These are phyloP conservation scores for Lyophyllum semitale DNA, from an alignment of 768 basidiomycete genomes.

Conservation along the genomic window DNA sequence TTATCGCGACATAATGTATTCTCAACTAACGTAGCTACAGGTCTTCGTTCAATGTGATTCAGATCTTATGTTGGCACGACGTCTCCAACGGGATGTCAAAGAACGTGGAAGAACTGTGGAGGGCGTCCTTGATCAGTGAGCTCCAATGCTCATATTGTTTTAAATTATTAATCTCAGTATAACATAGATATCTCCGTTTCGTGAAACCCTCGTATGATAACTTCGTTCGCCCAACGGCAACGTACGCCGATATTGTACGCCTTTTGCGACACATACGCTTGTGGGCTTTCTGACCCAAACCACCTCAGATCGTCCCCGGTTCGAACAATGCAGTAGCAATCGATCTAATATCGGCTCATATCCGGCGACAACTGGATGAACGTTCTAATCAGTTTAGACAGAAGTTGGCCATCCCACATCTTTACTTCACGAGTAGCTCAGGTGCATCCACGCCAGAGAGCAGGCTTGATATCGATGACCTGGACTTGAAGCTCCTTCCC, in stretches of 20 bases:
- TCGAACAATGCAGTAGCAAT: conserved; percentile 88
- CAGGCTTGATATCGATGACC: conserved; percentile 44
- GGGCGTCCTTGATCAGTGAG: conserved; percentile 87
- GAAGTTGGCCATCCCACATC: conserved; percentile 63
- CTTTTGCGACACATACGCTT: neutral
- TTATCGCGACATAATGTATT: neutral
- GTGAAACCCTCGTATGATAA: conserved; percentile 96
- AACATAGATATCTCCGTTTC: conserved; percentile 79
- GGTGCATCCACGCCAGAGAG: conserved; percentile 39
- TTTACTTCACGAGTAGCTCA: conserved; percentile 35
- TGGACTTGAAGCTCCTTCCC: conserved; percentile 66
- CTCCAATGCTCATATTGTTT: conserved; percentile 2
- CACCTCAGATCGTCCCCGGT: conserved; percentile 88
- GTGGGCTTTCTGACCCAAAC: neutral
- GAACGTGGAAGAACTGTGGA: conserved; percentile 86
- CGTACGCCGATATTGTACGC: conserved; percentile 85
- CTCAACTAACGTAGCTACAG: conserved; percentile 31
- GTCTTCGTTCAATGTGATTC: conserved; percentile 93
- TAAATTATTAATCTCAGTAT: neutral
- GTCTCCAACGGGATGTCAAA: conserved; percentile 83
- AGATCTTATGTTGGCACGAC: conserved; percentile 95
- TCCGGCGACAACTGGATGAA: conserved; percentile 80
- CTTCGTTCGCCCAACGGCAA: conserved; percentile 86
- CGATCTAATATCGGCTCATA: conserved; percentile 90
- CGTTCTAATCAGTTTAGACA: conserved; percentile 74